phyloP scores from a whole-genome alignment of 2,329 filamentous ascomycete genomes.

The Nannizziopsis arthrosporioides region DNA sequence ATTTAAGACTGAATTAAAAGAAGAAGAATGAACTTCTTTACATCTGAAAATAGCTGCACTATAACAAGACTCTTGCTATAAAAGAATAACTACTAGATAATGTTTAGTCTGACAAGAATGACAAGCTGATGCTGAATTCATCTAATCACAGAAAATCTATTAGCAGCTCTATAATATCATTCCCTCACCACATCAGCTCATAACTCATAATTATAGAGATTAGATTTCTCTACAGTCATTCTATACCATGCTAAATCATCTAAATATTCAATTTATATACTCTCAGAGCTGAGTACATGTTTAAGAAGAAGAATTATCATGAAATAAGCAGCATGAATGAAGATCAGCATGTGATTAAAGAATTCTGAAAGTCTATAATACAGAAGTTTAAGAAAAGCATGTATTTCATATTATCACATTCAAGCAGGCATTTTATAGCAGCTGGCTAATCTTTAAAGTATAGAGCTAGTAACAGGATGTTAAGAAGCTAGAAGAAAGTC shows the following conservation, averaged over 20 bases:
- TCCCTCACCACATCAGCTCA: slow-evolving; percentile 70
- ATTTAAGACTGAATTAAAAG: slow-evolving; percentile 40
- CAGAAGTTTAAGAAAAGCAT: slow-evolving; percentile 67
- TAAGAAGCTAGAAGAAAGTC: slow-evolving; percentile 81
- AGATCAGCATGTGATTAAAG: slow-evolving; percentile 79
- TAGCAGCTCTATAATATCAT: slow-evolving; percentile 76
- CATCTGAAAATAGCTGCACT: slow-evolving; percentile 44
- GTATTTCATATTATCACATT: slow-evolving; percentile 91
- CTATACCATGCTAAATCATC: slow-evolving; percentile 75
- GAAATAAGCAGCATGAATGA: slow-evolving; percentile 78
- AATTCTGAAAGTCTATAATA: slow-evolving; percentile 62
- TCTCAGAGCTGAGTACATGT: slow-evolving; percentile 67
- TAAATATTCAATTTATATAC: slow-evolving; percentile 88
- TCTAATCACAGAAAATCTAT: slow-evolving; percentile 62
- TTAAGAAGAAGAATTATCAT: slow-evolving; percentile 83
- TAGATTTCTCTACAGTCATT: slow-evolving; percentile 84
- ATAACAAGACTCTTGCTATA: slow-evolving; percentile 48
- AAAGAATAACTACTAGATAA: slow-evolving; percentile 47
- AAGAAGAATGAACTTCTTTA: slow-evolving; percentile 45
- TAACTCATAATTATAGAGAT: slow-evolving; percentile 59
- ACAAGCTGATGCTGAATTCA: slow-evolving; percentile 81
- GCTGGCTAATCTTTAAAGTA: slow-evolving; percentile 55
- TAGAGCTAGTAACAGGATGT: slow-evolving; percentile 63
- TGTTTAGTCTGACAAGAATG: slow-evolving; percentile 47
- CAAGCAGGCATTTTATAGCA: slow-evolving; percentile 86